Evolutionary conservation across 352 stramenopile species (phyloP).

Genomic region (Pythium coloratum): DNA sequence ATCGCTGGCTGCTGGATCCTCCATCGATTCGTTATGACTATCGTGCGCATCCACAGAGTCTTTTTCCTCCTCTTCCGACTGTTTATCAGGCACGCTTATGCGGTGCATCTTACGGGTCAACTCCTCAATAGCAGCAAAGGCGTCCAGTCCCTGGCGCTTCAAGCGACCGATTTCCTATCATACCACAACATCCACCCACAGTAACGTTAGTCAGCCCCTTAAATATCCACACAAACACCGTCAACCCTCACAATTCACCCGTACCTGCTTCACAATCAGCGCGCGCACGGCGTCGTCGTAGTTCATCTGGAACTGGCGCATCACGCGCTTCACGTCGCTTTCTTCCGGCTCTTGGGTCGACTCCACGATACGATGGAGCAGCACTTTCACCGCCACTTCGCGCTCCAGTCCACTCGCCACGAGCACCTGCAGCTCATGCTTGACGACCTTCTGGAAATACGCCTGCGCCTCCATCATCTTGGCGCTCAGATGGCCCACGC

Average conservation of each 20-base stretch:
- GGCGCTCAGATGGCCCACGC: slow-evolving; percentile 34
- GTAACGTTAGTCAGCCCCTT: background rate
- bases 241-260: background rate
- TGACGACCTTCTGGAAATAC: slow-evolving; percentile 75
- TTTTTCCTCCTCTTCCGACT: slow-evolving; percentile 20
- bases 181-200: background rate
- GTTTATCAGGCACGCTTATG: slow-evolving; percentile 16
- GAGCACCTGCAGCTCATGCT: slow-evolving; percentile 76
- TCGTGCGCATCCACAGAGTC: background rate
- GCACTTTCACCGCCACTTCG: slow-evolving; percentile 70
- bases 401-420: slow-evolving; percentile 51
- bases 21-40: slow-evolving; percentile 10
- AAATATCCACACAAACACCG: background rate
- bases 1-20: background rate
- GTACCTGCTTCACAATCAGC: slow-evolving; percentile 82
- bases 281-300: slow-evolving; percentile 82
- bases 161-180: slow-evolving; percentile 69
- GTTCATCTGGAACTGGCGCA: slow-evolving; percentile 88
- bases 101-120: slow-evolving; percentile 83
- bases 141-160: slow-evolving; percentile 75
- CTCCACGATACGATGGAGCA: slow-evolving; percentile 76
- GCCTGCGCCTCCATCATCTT: slow-evolving; percentile 71
- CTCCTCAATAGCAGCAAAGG: slow-evolving; percentile 83
- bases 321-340: slow-evolving; percentile 67
- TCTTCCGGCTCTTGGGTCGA: slow-evolving; percentile 59